Evolutionary conservation across 148 eudicot genomes (phyloP).

Genomic region (Dianthus caryophyllus): DNA sequence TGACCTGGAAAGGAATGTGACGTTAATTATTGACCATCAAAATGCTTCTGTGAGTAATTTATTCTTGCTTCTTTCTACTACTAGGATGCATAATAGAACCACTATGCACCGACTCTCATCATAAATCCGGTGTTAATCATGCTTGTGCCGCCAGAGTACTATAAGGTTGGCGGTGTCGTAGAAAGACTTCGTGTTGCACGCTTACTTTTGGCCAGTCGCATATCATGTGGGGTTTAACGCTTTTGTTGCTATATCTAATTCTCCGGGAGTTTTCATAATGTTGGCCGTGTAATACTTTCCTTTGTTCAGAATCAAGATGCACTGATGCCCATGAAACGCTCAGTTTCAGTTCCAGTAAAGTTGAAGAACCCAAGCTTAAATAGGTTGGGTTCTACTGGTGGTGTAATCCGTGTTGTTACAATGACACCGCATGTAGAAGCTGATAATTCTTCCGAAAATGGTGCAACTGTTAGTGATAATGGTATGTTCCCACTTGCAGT

Average conservation of each 20-base stretch:
- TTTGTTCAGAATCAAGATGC: slow-evolving; percentile 27
- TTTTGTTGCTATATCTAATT: not conserved
- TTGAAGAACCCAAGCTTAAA: slow-evolving; percentile 30
- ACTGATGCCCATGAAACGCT: slow-evolving; percentile 29
- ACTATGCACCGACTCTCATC: no score
- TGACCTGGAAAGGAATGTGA: slow-evolving; percentile 14
- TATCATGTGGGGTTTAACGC: no score
- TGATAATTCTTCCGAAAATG: slow-evolving; percentile 11
- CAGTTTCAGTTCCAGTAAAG: slow-evolving; percentile 33
- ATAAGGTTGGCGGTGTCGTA: no score
- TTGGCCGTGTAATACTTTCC: not conserved
- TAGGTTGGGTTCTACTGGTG: slow-evolving; percentile 29
- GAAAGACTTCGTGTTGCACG: no score
- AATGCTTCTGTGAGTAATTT: slow-evolving; percentile 24
- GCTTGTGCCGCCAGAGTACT: no score
- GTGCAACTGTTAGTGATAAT: slow-evolving; percentile 19
- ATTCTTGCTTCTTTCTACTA: slow-evolving; percentile 1
- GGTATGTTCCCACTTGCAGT: slow-evolving; percentile 24
- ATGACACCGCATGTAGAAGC: slow-evolving; percentile 24
- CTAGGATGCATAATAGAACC: not conserved
- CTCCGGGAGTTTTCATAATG: not conserved
- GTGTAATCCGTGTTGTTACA: slow-evolving; percentile 31
- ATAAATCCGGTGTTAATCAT: no score
- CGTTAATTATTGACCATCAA: slow-evolving; percentile 9
- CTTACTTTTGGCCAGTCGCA: no score